Evolutionary conservation across 2,329 filamentous ascomycete genomes (phyloP).

Genomic region (Botrytis sinoallii): DNA sequence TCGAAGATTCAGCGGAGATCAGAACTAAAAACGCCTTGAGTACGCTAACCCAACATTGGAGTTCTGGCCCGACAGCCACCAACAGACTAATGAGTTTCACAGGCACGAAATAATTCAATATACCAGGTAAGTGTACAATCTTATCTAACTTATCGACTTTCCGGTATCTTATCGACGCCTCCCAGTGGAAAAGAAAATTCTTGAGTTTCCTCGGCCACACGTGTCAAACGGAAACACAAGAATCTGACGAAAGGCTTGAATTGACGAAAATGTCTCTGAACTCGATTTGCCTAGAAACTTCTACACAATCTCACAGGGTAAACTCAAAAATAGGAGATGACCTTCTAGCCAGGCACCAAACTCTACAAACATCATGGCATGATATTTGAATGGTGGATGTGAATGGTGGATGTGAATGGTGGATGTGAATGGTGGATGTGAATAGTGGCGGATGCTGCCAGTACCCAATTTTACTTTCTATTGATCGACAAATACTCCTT

Average conservation of each 20-base stretch:
- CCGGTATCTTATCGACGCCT: neutral
- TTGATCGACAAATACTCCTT: neutral
- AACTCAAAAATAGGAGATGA: neutral
- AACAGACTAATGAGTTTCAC: neutral
- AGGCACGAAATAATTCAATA: neutral
- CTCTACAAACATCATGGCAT: neutral
- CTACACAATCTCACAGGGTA: neutral
- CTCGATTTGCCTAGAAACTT: neutral
- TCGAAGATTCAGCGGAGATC: slow-evolving; percentile 1
- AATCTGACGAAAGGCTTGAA: neutral
- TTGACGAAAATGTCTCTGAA: neutral
- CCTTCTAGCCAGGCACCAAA: neutral
- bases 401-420: neutral
- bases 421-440: neutral
- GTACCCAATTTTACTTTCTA: neutral
- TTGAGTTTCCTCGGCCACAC: neutral
- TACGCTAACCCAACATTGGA: neutral
- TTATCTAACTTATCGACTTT: neutral
- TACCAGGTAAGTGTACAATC: neutral
- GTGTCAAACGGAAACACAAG: neutral
- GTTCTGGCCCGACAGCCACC: neutral
- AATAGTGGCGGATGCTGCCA: neutral
- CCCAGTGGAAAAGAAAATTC: neutral
- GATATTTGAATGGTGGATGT: neutral
- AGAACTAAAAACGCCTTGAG: neutral